Base-by-base conservation (phyloP, 2,329 filamentous ascomycete species). In the Aspergillus chevalieri region DNA sequence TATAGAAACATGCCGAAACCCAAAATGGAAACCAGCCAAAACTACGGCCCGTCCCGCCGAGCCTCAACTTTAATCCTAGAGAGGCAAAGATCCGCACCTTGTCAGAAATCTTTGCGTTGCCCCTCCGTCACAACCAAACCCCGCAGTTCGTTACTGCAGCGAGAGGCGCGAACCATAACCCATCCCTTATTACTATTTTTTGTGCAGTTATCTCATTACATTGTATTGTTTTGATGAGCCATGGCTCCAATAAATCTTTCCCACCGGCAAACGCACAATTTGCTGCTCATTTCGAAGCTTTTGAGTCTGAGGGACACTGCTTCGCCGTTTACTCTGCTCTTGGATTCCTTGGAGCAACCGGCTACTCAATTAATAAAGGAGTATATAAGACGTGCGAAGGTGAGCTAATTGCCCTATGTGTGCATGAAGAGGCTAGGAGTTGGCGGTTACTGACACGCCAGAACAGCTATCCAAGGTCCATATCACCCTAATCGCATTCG, bases 321-420 rank as follows among this genome's bases (percentile, higher is more conserved):
- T 12, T 95, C 89, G 44, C 92, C 92, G 2, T 83, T 97, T 62
- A 96, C 91, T 0, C 75, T 97, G 22, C 71, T 96, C 3, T 77
- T 95, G 49, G 92, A 97, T 68, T 88, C 79, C 30, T 76, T 96
- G 26, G 89, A 95, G 71, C 90, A 95, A 70, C 83, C 84, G 22
- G 87, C 84, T 6, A 78, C 76, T 26, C 84, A 84, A 0, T 71
- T 95, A 3, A 56, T 92, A 2, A 72, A 75, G 15, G 90, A 95
- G 68, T 88, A 92, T 68, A 81, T 87, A 47, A 75, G 78, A 43
- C 80, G 91, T 59, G 89, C 87, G 48, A 87, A 85, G 74, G 88
- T 87, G 58, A 51, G 71, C 58, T 42, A 14, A 17, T 44, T 10
- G 3, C 2, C 26, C 4, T 30, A 12, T 10, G 9, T 3, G 26